Evolutionary conservation across 805 yeast genomes (phyloP), one percentile per base, ranked within the genome.

Genomic region (Lachancea lanzarotensis): DNA sequence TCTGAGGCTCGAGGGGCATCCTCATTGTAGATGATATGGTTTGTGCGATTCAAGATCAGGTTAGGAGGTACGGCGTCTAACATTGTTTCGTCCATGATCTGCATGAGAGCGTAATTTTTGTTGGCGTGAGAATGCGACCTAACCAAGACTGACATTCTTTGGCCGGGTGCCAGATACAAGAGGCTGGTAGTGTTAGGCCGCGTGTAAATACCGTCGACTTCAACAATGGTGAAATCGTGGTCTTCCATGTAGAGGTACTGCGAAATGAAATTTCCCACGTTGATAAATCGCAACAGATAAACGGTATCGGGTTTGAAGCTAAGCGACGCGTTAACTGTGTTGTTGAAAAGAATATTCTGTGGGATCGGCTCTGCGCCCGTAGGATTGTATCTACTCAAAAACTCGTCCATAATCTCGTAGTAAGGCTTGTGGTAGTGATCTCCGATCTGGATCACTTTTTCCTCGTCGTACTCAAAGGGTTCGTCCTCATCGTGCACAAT

Each of bases 281-380:
- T 84, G 45, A 76, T 74, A 47, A 84, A 70, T 54, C 89, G 72
- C 38, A 83, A 54, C 41, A 82, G 65, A 60, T 84, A 83, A 0
- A 85, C 82, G 46, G 75, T 79, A 33, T 75, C 74, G 6, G 80
- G 75, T 43, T 75, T 72, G 42, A 84, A 81, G 22, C 61, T 42
- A 60, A 84, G 68, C 1, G 82, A 71, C 3, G 66, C 74, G 51
- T 79, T 79, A 43, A 73, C 70, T 5, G 85, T 70, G 51, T 84
- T 86, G 59, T 84, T 83, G 57, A 83, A 75, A 34, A 84, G 65
- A 16, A 77, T 48, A 55, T 77, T 79, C 50, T 80, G 81, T 2
- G 91, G 91, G 41, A 84, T 73, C 13, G 95, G 95, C 59, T 84
- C 95, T 15, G 85, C 88, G 34, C 95, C 95, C 2, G 90, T 84